Percentiles rank a stretch among this genome's conserved stretches.
These are phyloP conservation scores for Leccinum insolens DNA, from an alignment of 1,284 basidiomycete species.

Conservation along the genomic window DNA sequence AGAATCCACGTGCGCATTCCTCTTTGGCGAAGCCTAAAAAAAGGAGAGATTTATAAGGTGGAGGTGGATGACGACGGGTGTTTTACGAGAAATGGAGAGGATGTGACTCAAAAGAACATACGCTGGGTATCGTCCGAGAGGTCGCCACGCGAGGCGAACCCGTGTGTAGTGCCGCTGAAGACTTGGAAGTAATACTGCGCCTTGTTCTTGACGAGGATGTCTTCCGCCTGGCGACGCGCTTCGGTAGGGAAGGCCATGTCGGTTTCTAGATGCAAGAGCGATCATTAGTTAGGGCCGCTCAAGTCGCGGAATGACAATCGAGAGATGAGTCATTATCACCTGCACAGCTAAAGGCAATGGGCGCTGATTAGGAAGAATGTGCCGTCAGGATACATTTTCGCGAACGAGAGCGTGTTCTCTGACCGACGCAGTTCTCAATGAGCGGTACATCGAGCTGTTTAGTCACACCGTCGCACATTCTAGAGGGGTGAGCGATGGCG, in stretches of 20 bases:
- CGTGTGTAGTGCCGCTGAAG: constrained; percentile 36
- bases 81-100: background rate
- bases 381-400: background rate
- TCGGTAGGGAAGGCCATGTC: constrained; percentile 33
- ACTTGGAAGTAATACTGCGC: constrained; percentile 35
- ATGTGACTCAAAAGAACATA: constrained; percentile 13
- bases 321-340: constrained; percentile 34
- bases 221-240: constrained; percentile 33
- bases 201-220: constrained; percentile 34
- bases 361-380: constrained; percentile 40
- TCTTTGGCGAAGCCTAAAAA: constrained; percentile 61
- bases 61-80: constrained; percentile 31
- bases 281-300: background rate
- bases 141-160: constrained; percentile 34
- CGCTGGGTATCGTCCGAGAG: constrained; percentile 30
- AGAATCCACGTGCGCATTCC: constrained; percentile 52
- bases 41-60: background rate
- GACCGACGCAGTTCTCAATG: constrained; percentile 50
- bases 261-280: constrained; percentile 31
- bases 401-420: constrained; percentile 17
- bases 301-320: background rate
- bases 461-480: constrained; percentile 11
- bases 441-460: constrained; percentile 48
- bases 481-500: constrained; percentile 58
- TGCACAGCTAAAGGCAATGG: constrained; percentile 55